These are phyloP conservation scores for Diaporthe caulivora DNA, from an alignment of 2,329 filamentous ascomycete genomes.

Conservation along the genomic window DNA sequence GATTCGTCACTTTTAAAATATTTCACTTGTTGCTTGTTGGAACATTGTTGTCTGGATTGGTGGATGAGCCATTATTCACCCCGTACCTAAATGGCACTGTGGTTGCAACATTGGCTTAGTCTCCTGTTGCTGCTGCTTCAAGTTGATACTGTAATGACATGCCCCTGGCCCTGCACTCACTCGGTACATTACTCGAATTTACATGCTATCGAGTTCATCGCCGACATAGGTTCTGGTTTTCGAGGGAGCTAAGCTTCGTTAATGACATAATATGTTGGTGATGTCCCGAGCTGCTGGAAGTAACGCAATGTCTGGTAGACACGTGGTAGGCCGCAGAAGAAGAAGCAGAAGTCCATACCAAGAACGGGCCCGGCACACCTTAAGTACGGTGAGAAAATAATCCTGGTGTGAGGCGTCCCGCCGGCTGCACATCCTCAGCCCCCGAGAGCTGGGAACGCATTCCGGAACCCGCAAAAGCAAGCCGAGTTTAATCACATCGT, in stretches of 20 bases:
- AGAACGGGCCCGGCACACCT: background rate
- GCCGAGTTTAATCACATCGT: background rate
- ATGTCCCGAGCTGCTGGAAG: background rate
- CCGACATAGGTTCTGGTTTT: background rate
- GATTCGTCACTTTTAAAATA: background rate
- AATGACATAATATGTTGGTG: background rate
- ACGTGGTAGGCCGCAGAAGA: conserved; percentile 6
- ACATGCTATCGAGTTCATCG: background rate
- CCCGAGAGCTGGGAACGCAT: conserved; percentile 1
- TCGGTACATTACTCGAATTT: background rate
- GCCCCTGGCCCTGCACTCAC: background rate
- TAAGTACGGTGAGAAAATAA: background rate
- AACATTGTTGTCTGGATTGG: background rate
- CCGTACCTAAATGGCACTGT: background rate
- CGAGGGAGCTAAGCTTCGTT: background rate
- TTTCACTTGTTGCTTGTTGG: conserved; percentile 10
- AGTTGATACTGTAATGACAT: background rate
- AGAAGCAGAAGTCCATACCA: background rate
- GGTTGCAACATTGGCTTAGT: background rate
- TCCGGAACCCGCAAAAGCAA: conserved; percentile 19
- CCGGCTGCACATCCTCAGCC: conserved; percentile 14
- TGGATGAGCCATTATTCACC: background rate
- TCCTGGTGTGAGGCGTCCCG: background rate
- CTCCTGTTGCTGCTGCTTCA: background rate
- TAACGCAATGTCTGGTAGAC: background rate